Base-by-base conservation (phyloP, 768 basidiomycete genomes). In the Suillus spraguei region DNA sequence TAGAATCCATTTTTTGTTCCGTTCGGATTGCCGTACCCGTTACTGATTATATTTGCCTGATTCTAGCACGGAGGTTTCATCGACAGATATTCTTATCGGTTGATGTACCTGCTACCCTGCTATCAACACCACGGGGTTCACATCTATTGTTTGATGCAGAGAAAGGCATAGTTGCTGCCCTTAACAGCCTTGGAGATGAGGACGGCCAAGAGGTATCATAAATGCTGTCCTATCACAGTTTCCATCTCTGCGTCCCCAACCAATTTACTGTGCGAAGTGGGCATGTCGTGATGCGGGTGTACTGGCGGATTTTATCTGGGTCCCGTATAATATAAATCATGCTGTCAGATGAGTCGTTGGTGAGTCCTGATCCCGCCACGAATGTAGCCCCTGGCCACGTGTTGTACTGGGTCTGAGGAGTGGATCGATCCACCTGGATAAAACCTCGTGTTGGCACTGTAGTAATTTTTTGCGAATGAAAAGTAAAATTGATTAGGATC, bases 81-180 rank as follows among this genome's bases (percentile, higher is more conserved):
- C 87, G 84, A 68, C 85, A 88, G 72, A 85, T 94, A 60, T 91
- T 91, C 76, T 71, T 94, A 74, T 88, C 89, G 20, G 79, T 92
- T 22, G 91, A 93, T 78, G 64, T 87, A 60, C 77, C 77, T 9
- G 71, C 76, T 22, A 67, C 70, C 24, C 66, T 74, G 65, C 70
- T 79, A 64, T 70, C 82, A 14, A 69, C 83, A 72, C 82, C 82
- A 60, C 79, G 84, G 65, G 85, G 83, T 32, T 74, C 79, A 17
- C 76, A 74, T 72, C 58, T 88, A 63, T 42, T 83, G 68, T 70
- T 88, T 47, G 83, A 82, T 61, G 84, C 84, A 59, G 91, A 94
- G 74, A 86, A 81, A 72, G 85, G 81, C 28, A 78, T 90, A 60
- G 78, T 90, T 16, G 79, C 76, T 61, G 74, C 75, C 44, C 67